Evolutionary conservation across 208 protist species (phyloP).

Genomic region (Herpetomonas tarakana): DNA sequence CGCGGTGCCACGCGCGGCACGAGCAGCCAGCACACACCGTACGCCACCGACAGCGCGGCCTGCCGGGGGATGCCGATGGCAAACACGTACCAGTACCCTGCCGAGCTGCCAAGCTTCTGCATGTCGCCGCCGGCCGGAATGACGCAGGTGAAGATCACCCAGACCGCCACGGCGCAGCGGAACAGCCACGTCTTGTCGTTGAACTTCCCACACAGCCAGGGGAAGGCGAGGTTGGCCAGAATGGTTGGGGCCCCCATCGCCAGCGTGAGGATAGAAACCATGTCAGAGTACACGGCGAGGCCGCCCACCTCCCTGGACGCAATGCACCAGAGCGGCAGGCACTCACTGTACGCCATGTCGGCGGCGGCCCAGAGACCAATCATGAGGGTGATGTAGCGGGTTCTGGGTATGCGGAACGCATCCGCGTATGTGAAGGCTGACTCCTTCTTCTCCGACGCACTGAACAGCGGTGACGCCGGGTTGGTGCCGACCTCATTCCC

Average conservation of each 20-base stretch:
- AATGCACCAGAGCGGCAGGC: slow-evolving; percentile 44
- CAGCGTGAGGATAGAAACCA: slow-evolving; percentile 25
- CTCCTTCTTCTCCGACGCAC: background rate
- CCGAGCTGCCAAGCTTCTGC: slow-evolving; percentile 3
- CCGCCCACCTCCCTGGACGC: slow-evolving; percentile 21
- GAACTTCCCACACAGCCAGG: slow-evolving; percentile 16
- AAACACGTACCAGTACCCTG: slow-evolving; percentile 14
- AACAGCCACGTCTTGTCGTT: slow-evolving; percentile 13
- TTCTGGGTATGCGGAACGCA: slow-evolving; percentile 17
- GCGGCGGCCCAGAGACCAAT: slow-evolving; percentile 28
- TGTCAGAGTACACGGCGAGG: slow-evolving; percentile 24
- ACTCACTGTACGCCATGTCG: slow-evolving; percentile 32
- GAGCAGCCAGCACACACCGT: slow-evolving; percentile 21
- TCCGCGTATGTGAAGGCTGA: slow-evolving; percentile 24
- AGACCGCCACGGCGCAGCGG: slow-evolving; percentile 8
- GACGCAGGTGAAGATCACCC: slow-evolving; percentile 10
- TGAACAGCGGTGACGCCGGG: background rate
- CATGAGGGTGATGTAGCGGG: slow-evolving; percentile 26
- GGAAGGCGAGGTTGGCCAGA: slow-evolving; percentile 32
- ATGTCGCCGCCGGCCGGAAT: slow-evolving; percentile 15
- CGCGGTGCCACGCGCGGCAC: slow-evolving; percentile 21
- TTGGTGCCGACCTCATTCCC: background rate
- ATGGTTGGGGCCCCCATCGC: slow-evolving; percentile 29
- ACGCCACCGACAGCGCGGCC: slow-evolving; percentile 19
- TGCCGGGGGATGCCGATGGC: slow-evolving; percentile 16